Evolutionary conservation across 164 flowering plant genomes (phyloP), one percentile per base, ranked within the genome.

Genomic region (Vitis amurensis): DNA sequence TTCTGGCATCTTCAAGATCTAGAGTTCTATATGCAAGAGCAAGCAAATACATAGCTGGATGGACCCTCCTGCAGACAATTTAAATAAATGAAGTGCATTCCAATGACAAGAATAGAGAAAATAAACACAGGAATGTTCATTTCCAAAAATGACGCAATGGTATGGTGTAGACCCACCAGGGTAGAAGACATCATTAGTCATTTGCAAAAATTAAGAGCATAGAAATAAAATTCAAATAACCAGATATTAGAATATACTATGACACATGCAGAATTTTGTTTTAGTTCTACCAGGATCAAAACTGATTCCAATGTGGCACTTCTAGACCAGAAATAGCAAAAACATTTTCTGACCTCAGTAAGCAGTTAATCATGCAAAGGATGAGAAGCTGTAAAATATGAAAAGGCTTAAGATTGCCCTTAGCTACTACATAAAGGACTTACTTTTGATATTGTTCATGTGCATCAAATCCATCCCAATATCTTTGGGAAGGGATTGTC

Each of bases 21-120:
- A 94, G 81, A 71, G 97, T 92, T 83, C 98, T 81, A 72, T 94
- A 94, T 53, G 97, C 98, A 78, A 91, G 88, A 67, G 92, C 83
- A 77, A 94, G 76, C 78, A 94, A 77, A 79, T 94, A 94, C 79
- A 94, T 80, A 4, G 97, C 97, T 27, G 97, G 97, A 79, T 94
- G 98, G 66, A 92, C 88, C 79, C 98, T 89, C 89, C 98, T 94
- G 88, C 75, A 82, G 64, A 77, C 19, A 71, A 49, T 31, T 50
- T 8, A 49, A 55, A 55, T 6, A 19, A 62, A 37, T 37, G 44
- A 37, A 37, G 44, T 37, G 44, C 44, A 3, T 6, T 37, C 58
- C 3, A 0, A 11, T 30, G 27, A 29, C 27, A 37, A 37, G 44
- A 37, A 37, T 37, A 37, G 44, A 37, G 44, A 37, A 37, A 37